Percentiles rank a stretch among this genome's conserved stretches.
phyloP scores from a whole-genome alignment of 2,329 filamentous ascomycete species.

The Sporothrix brunneoviolacea region DNA sequence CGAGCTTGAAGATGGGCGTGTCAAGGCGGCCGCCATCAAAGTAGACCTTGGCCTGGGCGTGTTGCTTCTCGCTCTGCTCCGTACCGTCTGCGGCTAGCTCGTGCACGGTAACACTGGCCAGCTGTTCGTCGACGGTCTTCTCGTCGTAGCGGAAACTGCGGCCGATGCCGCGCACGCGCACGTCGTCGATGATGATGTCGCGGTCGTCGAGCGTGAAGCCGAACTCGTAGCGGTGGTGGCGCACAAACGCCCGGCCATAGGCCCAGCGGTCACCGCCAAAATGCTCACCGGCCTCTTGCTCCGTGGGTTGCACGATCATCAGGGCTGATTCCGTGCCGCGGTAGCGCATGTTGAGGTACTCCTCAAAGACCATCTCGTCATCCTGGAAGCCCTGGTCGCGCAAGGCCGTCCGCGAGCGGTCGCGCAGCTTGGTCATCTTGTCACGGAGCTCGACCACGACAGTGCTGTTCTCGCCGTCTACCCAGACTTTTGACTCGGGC shows the following conservation, averaged over 20 bases:
- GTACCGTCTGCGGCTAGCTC: conserved; percentile 40
- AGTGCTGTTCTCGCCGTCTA: conserved; percentile 41
- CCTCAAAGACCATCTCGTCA: conserved; percentile 71
- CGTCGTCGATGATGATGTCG: conserved; percentile 70
- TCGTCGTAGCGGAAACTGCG: conserved; percentile 77
- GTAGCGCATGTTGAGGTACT: conserved; percentile 92
- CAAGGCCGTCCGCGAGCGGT: conserved; percentile 62
- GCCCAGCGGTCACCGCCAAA: conserved; percentile 66
- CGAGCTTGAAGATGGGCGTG: conserved; percentile 77
- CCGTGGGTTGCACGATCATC: conserved; percentile 73
- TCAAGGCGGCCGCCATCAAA: conserved; percentile 74
- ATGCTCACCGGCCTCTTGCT: conserved; percentile 52
- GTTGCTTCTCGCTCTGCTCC: conserved; percentile 40
- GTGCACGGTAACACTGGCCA: conserved; percentile 60
- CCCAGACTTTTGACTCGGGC: conserved; percentile 58
- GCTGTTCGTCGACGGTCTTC: conserved; percentile 76
- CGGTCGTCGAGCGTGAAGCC: conserved; percentile 79
- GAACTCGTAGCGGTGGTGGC: conserved; percentile 87
- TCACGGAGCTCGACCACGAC: conserved; percentile 56
- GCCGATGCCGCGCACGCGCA: conserved; percentile 72
- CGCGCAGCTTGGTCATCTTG: conserved; percentile 74
- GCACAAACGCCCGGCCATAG: conserved; percentile 77
- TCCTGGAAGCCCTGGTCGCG: conserved; percentile 73
- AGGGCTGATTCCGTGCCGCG: conserved; percentile 84
- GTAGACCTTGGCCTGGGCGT: conserved; percentile 66